Base-by-base conservation (phyloP, 169 alveolate genomes). In the Toxoplasma gondii region DNA sequence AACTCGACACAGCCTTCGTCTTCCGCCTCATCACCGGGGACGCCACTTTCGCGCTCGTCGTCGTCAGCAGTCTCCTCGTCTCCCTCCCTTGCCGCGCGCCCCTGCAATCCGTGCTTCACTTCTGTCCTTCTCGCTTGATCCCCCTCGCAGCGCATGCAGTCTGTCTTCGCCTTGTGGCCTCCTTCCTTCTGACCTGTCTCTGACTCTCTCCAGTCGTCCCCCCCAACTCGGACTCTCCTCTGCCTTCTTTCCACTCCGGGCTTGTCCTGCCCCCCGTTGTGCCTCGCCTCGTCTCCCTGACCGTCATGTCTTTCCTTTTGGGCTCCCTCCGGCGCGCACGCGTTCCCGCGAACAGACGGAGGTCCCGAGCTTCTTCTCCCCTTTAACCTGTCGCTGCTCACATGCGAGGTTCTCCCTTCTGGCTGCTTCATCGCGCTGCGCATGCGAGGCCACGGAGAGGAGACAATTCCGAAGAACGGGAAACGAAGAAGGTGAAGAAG, bases 361-460 rank as follows among this genome's bases (percentile, higher is more conserved):
- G 12, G 58, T 12, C 22, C 58, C 58, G 58, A 4, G 58, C 22
- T 49, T 4, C 58, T 49, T 49, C 58, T 49, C 22, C 12, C 58
- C 58, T 12, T 4, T 4, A 49, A 7, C 58, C 58, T 4, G 58
- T 7, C 22, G 58, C 58, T 4, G 12, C 58, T 7, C 12, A 12
- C 58, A n/a, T 49, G 4, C 58, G 58, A 49, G 58, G 58, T 12
- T 12, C 12, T 49, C 12, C 12, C 58, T 49, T 49, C 58, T 49
- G 4, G 22, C 58, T 12, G 58, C 12, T 49, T n/a, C n/a, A n/a
- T 49, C 31, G 74, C 31, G 74, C 74, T 64, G 31, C 74, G 22
- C n/a, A 64, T 31, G 58, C 36, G 81, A 4, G 84, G 84, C 84
- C 84, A 74, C 45, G 84, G 84, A 41, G 84, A 74, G 27, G 45